Conservation (phyloP, 768 basidiomycete genomes). For the Pleurotus cornucopiae region DNA sequence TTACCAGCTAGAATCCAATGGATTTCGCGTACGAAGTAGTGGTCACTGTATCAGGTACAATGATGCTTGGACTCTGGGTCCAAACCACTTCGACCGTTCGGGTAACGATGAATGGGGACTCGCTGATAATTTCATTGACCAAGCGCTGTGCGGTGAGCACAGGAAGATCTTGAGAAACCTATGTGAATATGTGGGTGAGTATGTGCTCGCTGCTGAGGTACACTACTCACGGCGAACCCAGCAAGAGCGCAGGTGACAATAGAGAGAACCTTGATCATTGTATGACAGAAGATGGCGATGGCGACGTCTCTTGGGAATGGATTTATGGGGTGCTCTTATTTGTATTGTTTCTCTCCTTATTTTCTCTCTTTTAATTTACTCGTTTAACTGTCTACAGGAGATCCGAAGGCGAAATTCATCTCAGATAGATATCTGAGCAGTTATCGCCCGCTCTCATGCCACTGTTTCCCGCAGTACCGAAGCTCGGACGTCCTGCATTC, state of each 20-base stretch:
- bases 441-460: background rate
- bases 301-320: background rate
- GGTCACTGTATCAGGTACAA: background rate
- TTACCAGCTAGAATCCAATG: background rate
- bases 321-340: background rate
- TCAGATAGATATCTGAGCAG: background rate
- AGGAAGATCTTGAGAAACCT: background rate
- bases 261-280: background rate
- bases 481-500: background rate
- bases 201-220: background rate
- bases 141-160: constrained; percentile 1
- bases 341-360: background rate
- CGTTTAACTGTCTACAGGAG: background rate
- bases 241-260: background rate
- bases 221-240: background rate
- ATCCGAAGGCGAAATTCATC: background rate
- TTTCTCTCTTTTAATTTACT: background rate
- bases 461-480: background rate
- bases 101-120: background rate
- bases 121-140: background rate
- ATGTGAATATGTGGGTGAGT: background rate
- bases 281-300: background rate
- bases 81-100: background rate
- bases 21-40: background rate
- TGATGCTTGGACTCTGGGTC: constrained; percentile 3